Conservation (phyloP, 169 alveolate genomes). For the Eimeria falciformis region DNA sequence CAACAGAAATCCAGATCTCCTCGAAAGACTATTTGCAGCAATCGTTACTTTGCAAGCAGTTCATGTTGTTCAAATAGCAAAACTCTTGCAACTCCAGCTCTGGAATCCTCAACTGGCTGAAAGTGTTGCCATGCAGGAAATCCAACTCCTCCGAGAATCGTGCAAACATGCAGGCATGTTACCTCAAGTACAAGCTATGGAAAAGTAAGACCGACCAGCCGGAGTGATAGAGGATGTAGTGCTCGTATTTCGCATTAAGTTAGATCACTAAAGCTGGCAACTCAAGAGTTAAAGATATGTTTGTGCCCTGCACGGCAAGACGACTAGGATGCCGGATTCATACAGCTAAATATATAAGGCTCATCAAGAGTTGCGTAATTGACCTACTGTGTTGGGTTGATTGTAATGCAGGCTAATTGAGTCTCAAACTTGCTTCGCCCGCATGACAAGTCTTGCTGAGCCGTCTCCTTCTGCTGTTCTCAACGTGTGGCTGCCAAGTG, state of each 20-base stretch:
- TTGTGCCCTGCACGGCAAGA: too few species aligned
- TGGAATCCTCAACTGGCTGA: conserved; percentile 32
- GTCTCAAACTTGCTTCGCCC: conserved; percentile 24
- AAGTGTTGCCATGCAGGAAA: conserved; percentile 51
- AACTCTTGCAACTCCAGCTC: conserved; percentile 55
- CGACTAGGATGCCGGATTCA: too few species aligned
- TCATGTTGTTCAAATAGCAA: conserved; percentile 46
- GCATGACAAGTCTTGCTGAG: conserved; percentile 49
- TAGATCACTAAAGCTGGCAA: too few species aligned
- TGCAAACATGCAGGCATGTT: conserved; percentile 53
- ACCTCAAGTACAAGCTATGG: conserved; percentile 30
- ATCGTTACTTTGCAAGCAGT: conserved; percentile 64
- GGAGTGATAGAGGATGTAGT: too few species aligned
- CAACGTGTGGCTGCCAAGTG: conserved; percentile 31
- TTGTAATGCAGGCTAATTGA: conserved; percentile 42
- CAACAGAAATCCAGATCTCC: conserved; percentile 24
- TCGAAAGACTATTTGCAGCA: conserved; percentile 30
- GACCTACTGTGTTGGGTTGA: not conserved
- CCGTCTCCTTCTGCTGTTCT: conserved; percentile 25
- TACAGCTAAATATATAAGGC: too few species aligned
- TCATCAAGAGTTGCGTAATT: not conserved
- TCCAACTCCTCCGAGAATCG: not conserved
- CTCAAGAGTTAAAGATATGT: too few species aligned
- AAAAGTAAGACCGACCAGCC: not conserved
- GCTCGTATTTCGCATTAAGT: too few species aligned